These are phyloP conservation scores for Sphenostylis stenocarpa DNA, from an alignment of 306 rosid genomes.

Conservation along the genomic window DNA sequence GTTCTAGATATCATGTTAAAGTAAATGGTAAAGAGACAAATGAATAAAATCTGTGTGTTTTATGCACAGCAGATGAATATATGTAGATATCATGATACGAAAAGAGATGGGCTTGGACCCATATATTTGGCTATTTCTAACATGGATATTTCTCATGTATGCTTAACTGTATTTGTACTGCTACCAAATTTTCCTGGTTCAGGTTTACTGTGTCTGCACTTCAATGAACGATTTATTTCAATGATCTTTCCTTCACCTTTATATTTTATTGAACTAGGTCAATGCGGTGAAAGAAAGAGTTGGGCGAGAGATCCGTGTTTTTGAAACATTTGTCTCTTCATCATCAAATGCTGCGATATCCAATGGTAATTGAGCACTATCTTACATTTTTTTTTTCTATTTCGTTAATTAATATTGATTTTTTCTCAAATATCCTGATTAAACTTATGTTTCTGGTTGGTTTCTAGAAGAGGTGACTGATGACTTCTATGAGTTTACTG, in stretches of 20 bases:
- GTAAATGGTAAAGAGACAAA: too few species aligned
- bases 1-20: too few species aligned
- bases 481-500: constrained; percentile 76
- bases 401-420: background rate
- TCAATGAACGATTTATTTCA: background rate
- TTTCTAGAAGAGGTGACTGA: constrained; percentile 59
- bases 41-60: too few species aligned
- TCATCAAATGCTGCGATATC: constrained; percentile 40
- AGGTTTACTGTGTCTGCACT: background rate
- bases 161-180: background rate
- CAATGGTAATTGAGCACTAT: constrained; percentile 43
- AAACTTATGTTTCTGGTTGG: constrained; percentile 7
- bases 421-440: background rate
- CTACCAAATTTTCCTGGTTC: background rate
- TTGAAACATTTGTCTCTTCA: constrained; percentile 61
- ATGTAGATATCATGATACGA: too few species aligned
- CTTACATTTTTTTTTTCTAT: background rate
- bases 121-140: too few species aligned
- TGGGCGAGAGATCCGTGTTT: constrained; percentile 78
- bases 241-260: background rate
- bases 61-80: too few species aligned
- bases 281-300: constrained; percentile 59
- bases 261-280: constrained; percentile 46
- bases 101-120: too few species aligned
- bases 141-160: background rate